Base-by-base conservation (phyloP, 2,329 filamentous ascomycete species). In the Neonectria hederae region DNA sequence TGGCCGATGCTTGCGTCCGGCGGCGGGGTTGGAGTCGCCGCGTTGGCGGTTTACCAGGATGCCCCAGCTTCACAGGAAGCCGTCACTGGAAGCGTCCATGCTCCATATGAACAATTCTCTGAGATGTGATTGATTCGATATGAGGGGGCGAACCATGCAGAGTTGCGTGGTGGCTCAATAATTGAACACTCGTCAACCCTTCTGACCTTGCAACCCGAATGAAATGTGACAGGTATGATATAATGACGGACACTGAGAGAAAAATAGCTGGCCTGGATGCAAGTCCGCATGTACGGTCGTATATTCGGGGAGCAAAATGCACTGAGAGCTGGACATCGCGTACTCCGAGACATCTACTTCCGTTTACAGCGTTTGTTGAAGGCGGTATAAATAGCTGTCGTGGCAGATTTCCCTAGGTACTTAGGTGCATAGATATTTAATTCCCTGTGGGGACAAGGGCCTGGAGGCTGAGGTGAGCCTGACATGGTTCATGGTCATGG, bases 391-490 rank as follows among this genome's bases (percentile, higher is more conserved):
- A n/a, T 14, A 38, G 21, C 22, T 30, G 48, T n/a, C 48, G 28
- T 52, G 45, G 6, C 22, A 11, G 24, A 49, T 17, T 28, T 17
- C 19, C 19, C 10, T 14, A n/a, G n/a, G n/a, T n/a, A n/a, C n/a
- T n/a, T n/a, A n/a, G n/a, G n/a, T n/a, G n/a, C n/a, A n/a, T n/a
- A n/a, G n/a, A n/a, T n/a, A 9, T 22, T 11, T 14, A 10, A 53
- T 26, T 40, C 30, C 24, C n/a, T 10, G 49, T 42, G 28, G 57
- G 10, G 42, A 42, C 42, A 53, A 30, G 30, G 32, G 42, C 52
- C 28, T n/a, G 22, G 49, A 30, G 54, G 58, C 59, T 62, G 59
- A 61, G 51, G 53, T 62, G 43, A 62, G 59, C 55, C 53, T 52
- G 59, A 52, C 59, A 55, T 42, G 54, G 45, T 38, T 43, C 35